Evolutionary conservation across 306 rosid genomes (phyloP).

Genomic region (Biancaea sappan): DNA sequence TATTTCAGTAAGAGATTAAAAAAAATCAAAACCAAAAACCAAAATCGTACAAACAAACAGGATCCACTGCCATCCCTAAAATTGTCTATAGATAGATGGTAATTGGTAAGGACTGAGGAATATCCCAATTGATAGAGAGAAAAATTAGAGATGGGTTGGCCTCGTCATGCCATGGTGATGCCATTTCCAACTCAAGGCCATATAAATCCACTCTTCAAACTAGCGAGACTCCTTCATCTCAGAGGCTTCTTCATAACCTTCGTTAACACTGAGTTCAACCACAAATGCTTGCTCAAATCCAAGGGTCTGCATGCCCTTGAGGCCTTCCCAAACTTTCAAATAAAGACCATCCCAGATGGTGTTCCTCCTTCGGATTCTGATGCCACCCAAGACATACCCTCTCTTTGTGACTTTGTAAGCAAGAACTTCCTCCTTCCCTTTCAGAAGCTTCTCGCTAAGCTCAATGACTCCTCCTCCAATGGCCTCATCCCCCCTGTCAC

Average conservation of each 20-base stretch:
- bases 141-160: no score
- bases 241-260: slow-evolving; percentile 32
- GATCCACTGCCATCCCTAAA: no score
- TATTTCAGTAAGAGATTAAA: no score
- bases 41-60: no score
- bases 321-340: background rate
- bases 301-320: background rate
- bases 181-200: slow-evolving; percentile 29
- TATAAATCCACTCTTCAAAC: slow-evolving; percentile 1
- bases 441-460: background rate
- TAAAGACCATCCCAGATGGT: background rate
- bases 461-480: background rate
- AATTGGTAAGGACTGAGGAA: no score
- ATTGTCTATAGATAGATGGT: no score
- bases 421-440: slow-evolving; percentile 15
- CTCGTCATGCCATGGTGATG: background rate
- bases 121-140: no score
- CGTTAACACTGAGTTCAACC: slow-evolving; percentile 30
- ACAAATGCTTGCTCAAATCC: slow-evolving; percentile 19
- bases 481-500: background rate
- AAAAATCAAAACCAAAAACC: no score
- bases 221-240: slow-evolving; percentile 23
- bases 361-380: background rate
- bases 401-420: slow-evolving; percentile 15
- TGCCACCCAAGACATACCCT: slow-evolving; percentile 11